A percentile compares a stretch with the other conserved stretches of the same genome.
Evolutionary conservation across 495 filamentous ascomycete genomes (phyloP).

Genomic region (Hyphodiscus hymeniophilus): DNA sequence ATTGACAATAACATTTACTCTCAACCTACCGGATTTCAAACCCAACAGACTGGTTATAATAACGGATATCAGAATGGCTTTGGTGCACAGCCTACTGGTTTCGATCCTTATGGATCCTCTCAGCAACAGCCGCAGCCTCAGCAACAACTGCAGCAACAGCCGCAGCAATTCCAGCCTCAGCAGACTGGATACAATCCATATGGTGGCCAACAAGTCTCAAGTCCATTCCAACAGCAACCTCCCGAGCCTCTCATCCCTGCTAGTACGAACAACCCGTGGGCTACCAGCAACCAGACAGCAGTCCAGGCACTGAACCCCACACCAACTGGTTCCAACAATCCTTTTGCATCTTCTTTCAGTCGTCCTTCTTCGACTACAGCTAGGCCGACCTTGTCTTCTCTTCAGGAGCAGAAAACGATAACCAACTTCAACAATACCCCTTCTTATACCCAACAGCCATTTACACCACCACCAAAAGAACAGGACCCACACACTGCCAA

Average conservation of each 20-base stretch:
- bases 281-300: conserved; percentile 35
- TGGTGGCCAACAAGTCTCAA: conserved; percentile 12
- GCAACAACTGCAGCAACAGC: conserved; percentile 19
- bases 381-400: conserved; percentile 57
- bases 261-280: conserved; percentile 81
- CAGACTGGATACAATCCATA: conserved; percentile 37
- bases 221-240: conserved; percentile 15
- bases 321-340: conserved; percentile 92
- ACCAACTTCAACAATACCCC: conserved; percentile 29
- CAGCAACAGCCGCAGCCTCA: conserved; percentile 27
- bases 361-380: conserved; percentile 46
- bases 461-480: conserved; percentile 41
- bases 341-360: conserved; percentile 58
- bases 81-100: conserved; percentile 58
- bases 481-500: conserved; percentile 71
- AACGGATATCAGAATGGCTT: conserved; percentile 33
- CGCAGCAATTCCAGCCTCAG: conserved; percentile 36
- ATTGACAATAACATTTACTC: conserved; percentile 75
- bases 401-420: conserved; percentile 63
- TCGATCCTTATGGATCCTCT: conserved; percentile 64
- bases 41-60: conserved; percentile 51
- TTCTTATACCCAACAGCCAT: conserved; percentile 26
- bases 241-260: conserved; percentile 24
- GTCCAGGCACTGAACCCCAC: conserved; percentile 44
- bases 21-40: conserved; percentile 46